Percentiles rank a stretch among this genome's conserved stretches.
These are phyloP conservation scores for Diplodia seriata DNA, from an alignment of 2,329 filamentous ascomycete genomes.

Conservation along the genomic window DNA sequence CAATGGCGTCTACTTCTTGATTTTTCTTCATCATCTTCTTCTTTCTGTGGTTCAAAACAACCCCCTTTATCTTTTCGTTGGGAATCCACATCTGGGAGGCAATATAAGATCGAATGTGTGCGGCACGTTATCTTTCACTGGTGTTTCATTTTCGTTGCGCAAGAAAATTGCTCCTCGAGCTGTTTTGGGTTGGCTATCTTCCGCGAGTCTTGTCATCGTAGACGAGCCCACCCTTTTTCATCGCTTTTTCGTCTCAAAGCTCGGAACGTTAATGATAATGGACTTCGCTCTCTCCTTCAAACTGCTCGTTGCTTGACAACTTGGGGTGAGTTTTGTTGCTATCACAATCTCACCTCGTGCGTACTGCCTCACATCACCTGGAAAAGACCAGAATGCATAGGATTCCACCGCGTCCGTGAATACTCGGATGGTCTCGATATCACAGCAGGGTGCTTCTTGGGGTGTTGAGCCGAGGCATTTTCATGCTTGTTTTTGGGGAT, in stretches of 20 bases:
- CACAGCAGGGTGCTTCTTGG: too few relatives aligned
- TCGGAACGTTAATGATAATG: background rate
- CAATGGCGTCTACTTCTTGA: conserved; percentile 3
- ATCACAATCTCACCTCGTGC: too few relatives aligned
- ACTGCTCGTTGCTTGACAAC: background rate
- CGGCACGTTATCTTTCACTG: background rate
- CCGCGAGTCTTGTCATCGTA: background rate
- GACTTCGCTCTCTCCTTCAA: background rate
- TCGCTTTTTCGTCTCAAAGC: background rate
- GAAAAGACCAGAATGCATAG: too few relatives aligned
- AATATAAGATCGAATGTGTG: background rate
- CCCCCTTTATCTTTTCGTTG: background rate
- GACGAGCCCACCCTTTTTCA: background rate
- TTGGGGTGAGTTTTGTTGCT: too few relatives aligned
- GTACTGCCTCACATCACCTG: too few relatives aligned
- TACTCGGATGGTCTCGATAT: too few relatives aligned
- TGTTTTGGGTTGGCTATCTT: background rate
- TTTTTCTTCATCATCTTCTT: too few relatives aligned
- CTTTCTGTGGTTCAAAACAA: too few relatives aligned
- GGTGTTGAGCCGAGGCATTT: too few relatives aligned
- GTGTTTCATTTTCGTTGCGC: background rate
- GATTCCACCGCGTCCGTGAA: too few relatives aligned
- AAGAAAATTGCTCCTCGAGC: background rate
- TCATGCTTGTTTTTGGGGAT: too few relatives aligned
- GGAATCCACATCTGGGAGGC: background rate